Evolutionary conservation across 306 rosid genomes (phyloP).

Genomic region (Biancaea sappan): DNA sequence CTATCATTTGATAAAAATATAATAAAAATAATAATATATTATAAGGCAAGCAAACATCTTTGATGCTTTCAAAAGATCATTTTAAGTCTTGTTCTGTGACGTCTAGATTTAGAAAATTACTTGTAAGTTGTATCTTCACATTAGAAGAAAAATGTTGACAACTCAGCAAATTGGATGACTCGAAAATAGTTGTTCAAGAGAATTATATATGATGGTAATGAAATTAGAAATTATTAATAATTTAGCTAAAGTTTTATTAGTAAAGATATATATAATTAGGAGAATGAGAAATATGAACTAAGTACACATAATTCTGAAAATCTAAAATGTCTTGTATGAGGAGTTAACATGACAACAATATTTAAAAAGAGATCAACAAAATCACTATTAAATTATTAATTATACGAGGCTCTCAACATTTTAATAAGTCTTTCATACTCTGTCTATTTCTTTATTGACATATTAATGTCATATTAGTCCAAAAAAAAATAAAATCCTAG

Average conservation of each 20-base stretch:
- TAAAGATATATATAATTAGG: background rate
- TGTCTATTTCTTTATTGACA: too few relatives aligned
- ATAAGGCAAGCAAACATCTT: too few relatives aligned
- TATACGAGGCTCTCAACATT: too few relatives aligned
- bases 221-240: background rate
- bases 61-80: background rate
- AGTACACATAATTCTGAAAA: background rate
- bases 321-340: too few relatives aligned
- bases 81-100: background rate
- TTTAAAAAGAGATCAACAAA: too few relatives aligned
- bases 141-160: background rate
- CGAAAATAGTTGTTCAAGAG: background rate
- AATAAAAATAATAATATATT: too few relatives aligned
- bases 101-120: background rate
- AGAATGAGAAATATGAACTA: background rate
- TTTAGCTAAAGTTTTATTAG: background rate
- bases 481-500: too few relatives aligned
- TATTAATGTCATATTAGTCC: too few relatives aligned
- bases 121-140: background rate
- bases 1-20: too few relatives aligned
- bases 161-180: background rate
- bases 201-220: background rate
- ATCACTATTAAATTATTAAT: too few relatives aligned
- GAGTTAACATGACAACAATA: too few relatives aligned
- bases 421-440: too few relatives aligned